Percentiles rank a stretch among this genome's conserved stretches.
Evolutionary conservation across 352 stramenopile species (phyloP).

Genomic region (Pythium chondricola): DNA sequence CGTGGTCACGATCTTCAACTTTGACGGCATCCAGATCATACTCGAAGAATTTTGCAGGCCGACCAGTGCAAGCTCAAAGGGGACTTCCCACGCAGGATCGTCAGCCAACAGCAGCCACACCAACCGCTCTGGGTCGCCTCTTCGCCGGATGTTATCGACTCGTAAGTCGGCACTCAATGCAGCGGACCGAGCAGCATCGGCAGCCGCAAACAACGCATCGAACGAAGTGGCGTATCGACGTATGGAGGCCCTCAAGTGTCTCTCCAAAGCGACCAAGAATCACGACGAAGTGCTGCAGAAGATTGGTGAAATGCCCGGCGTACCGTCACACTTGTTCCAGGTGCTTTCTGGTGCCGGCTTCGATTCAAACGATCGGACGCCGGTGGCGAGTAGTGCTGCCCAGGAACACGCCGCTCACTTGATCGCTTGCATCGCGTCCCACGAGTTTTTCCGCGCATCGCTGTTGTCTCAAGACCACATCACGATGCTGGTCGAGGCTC

Average conservation of each 20-base stretch:
- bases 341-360: slow-evolving; percentile 17
- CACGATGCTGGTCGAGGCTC: slow-evolving; percentile 52
- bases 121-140: background rate
- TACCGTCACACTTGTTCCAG: slow-evolving; percentile 38
- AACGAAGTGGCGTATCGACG: slow-evolving; percentile 21
- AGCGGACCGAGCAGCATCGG: slow-evolving; percentile 5
- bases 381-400: slow-evolving; percentile 10
- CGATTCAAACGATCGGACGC: background rate
- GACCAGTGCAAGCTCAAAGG: background rate
- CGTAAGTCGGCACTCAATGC: slow-evolving; percentile 11
- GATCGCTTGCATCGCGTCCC: slow-evolving; percentile 41
- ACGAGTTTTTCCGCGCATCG: slow-evolving; percentile 44
- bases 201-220: background rate
- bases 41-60: slow-evolving; percentile 37
- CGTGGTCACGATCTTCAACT: slow-evolving; percentile 56
- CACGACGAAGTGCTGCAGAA: slow-evolving; percentile 70
- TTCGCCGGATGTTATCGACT: slow-evolving; percentile 10
- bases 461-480: slow-evolving; percentile 54
- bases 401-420: slow-evolving; percentile 59
- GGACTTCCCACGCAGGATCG: background rate
- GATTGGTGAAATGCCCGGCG: slow-evolving; percentile 38
- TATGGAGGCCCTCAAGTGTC: slow-evolving; percentile 60
- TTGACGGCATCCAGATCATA: slow-evolving; percentile 48
- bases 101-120: background rate
- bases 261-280: slow-evolving; percentile 39